Percentiles rank a stretch among this genome's conserved stretches.
Evolutionary conservation across 139 green algal species (phyloP).

Genomic region (Tetradesmus lagerheimii): DNA sequence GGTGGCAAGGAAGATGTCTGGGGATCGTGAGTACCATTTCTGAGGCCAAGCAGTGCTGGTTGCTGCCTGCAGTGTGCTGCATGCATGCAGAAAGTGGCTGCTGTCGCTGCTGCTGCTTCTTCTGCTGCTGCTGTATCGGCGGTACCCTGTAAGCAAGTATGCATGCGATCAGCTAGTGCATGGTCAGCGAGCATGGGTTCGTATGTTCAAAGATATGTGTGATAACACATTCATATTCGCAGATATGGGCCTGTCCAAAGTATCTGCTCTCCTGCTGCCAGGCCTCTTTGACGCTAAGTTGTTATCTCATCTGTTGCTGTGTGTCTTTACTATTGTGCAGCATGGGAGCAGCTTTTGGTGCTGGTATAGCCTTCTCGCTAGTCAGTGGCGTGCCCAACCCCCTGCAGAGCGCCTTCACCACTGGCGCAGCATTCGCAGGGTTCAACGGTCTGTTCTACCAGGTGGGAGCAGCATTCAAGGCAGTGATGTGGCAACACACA

Average conservation of each 20-base stretch:
- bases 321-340: conserved; percentile 55
- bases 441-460: conserved; percentile 92
- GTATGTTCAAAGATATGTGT: too few species aligned
- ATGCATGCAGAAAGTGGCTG: background rate
- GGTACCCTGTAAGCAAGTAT: background rate
- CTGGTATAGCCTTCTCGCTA: conserved; percentile 82
- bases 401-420: conserved; percentile 43
- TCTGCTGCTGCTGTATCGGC: background rate
- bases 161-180: too few species aligned
- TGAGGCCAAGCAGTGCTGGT: background rate
- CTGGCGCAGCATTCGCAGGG: conserved; percentile 78
- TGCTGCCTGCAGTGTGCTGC: background rate
- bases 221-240: too few species aligned
- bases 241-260: too few species aligned
- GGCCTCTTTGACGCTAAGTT: too few species aligned
- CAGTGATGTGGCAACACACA: background rate
- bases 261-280: too few species aligned
- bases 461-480: conserved; percentile 48
- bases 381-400: conserved; percentile 70
- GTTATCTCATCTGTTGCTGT: background rate
- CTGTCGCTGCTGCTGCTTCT: background rate
- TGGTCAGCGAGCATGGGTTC: too few species aligned
- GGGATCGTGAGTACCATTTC: conserved; percentile 64
- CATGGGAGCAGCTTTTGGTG: conserved; percentile 86
- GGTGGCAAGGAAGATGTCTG: conserved; percentile 86